Base-by-base conservation (phyloP, 768 basidiomycete genomes). In the Cyclocybe cylindracea region DNA sequence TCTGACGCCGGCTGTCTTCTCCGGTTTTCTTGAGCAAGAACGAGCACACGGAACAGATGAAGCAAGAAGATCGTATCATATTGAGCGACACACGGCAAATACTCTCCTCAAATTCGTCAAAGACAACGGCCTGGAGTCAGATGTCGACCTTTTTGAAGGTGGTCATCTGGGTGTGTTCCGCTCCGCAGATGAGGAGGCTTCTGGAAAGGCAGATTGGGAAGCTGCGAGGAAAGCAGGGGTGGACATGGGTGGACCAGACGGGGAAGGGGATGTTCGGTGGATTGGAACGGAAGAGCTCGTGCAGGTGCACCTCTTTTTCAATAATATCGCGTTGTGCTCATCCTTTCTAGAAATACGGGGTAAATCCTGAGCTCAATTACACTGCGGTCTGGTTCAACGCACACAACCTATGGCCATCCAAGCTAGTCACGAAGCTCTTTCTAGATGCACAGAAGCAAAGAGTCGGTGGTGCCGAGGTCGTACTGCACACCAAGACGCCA, bases 341-440 rank as follows among this genome's bases (percentile, higher is more conserved):
- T 42, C 14, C n/a, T 34, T n/a, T 37, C 6, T 11, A 61, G 54
- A 41, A 53, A 9, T 55, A 46, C 39, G 77, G 76, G 59, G 52
- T 36, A 75, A 80, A 57, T 34, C 24, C 50, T 35, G 79, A 80
- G 5, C 68, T 80, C 0, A 65, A 68, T 5, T 80, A 80, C 63
- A 78, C 87, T 0, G 87, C 69, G 1, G 69, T 83, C 32, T 71
- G 71, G 42, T 67, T 69, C 16, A 78, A 77, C 1, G 85, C 78
- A 0, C 67, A 84, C 62, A 94, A 91, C 56, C 67, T 92, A 24
- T 93, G 85, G 84, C 89, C 89, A 0, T 78, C 85, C 61, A 94
- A 94, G 61, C 75, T 91, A n/a, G 88, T 91, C 46, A 84, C 87
- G 1, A 72, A 79, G 40, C 66, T 91, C 7, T 90, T 79, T 59